Base-by-base conservation (phyloP, 192 early-diverging fungal species). In the Linnemannia elongata region DNA sequence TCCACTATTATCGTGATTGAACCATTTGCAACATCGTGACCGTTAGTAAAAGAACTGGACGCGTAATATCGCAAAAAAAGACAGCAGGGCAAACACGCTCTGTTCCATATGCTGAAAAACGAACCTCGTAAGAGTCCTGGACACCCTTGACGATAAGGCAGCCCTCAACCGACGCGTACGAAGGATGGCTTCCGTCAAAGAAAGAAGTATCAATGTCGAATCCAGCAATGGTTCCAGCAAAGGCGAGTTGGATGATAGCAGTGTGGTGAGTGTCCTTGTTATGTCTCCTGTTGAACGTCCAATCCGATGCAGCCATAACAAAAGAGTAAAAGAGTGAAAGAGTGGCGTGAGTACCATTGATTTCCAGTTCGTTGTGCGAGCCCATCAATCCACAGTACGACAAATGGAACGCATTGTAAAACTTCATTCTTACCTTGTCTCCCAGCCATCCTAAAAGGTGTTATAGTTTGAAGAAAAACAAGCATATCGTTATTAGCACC, bases 201-300 rank as follows among this genome's bases (percentile, higher is more conserved):
- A 94, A 95, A 49, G 94, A 93, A 18, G 98, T 98, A 82, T 99
- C 97, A n/a, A 96, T 88, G 84, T 98, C 96, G 60, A 99, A 93
- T 24, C 97, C 98, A 30, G 82, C 88, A 80, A 99, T 94, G 27
- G 80, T 76, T 52, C 96, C 98, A 36, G 96, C 88, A 74, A 94
- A 94, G 20, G 96, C 98, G 5, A 99, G 93, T 89, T 96, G 93
- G 69, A 99, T 91, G 68, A 97, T 95, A 15, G 93, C 91, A 33
- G 63, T 78, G 79, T 87, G 85, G 54, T 87, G 77, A 10, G 82
- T 75, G 15, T 78, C 76, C 76, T 87, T 87, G 70, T 87, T 87
- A 66, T 87, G 85, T 75, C 85, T 73, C 76, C 85, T 87, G 60
- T 76, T 68, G n/a, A 66, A 38, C 41, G 36, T 57, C 18, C 45